phyloP scores from a whole-genome alignment of 2,329 filamentous ascomycete species.

The Knoxdaviesia capensis region DNA sequence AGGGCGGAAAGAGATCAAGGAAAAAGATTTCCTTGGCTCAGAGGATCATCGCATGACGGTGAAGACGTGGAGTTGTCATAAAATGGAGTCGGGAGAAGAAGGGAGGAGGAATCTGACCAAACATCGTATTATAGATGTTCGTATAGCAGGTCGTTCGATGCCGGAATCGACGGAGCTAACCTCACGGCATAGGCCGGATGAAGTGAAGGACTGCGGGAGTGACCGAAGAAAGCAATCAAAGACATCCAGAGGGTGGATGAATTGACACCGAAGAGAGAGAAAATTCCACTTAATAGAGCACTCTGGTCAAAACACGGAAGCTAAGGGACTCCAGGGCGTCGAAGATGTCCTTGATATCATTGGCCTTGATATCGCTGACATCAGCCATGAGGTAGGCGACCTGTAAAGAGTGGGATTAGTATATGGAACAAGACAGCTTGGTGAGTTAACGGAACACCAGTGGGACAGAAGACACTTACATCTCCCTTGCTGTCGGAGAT shows the following conservation, averaged over 20 bases:
- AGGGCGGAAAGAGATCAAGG: no score
- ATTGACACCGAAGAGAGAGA: no score
- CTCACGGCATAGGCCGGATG: no score
- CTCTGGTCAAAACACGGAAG: conserved; percentile 26
- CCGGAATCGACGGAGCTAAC: no score
- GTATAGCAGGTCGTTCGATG: background rate
- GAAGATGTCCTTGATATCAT: conserved; percentile 71
- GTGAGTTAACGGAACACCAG: no score
- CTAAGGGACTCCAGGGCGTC: conserved; percentile 57
- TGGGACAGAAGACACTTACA: conserved; percentile 20
- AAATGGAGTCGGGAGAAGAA: no score
- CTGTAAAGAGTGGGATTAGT: conserved; percentile 13
- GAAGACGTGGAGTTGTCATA: background rate
- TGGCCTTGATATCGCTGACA: conserved; percentile 65
- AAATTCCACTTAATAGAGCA: conserved; percentile 18
- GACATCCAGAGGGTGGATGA: no score
- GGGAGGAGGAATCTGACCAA: no score
- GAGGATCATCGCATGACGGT: background rate
- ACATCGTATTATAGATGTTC: no score
- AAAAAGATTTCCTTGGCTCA: background rate
- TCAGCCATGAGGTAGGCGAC: conserved; percentile 96
- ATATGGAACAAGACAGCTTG: background rate
- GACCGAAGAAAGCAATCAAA: no score
- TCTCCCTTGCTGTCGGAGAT: conserved; percentile 92
- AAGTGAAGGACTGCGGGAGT: no score